A percentile compares a stretch with the other conserved stretches of the same genome.
phyloP scores from a whole-genome alignment of 2,329 filamentous ascomycete species.

The Teratosphaeria destructans region DNA sequence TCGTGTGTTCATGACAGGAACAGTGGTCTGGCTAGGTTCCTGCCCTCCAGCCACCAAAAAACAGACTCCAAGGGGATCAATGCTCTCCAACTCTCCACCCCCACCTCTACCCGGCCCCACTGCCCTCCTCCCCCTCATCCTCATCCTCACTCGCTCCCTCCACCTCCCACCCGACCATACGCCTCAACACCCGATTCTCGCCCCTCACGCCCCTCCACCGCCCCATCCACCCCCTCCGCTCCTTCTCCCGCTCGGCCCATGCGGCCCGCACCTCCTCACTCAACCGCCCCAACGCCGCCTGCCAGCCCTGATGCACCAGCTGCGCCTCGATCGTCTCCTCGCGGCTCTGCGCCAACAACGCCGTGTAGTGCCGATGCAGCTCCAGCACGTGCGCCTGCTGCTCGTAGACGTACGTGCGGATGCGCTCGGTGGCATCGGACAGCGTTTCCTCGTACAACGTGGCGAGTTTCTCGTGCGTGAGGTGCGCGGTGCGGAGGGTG shows the following conservation, averaged over 20 bases:
- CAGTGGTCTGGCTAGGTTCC: background rate
- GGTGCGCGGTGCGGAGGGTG: conserved; percentile 17
- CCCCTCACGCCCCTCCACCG: conserved; percentile 34
- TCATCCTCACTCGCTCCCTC: conserved; percentile 28
- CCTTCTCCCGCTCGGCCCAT: conserved; percentile 29
- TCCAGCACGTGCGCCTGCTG: conserved; percentile 34
- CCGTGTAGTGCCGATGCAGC: conserved; percentile 39
- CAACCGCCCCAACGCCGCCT: conserved; percentile 34
- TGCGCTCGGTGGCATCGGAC: conserved; percentile 19
- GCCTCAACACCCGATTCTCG: conserved; percentile 37
- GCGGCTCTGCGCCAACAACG: conserved; percentile 33
- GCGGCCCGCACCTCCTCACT: conserved; percentile 33
- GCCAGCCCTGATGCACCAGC: conserved; percentile 40
- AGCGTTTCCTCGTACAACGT: conserved; percentile 33
- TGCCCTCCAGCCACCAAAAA: background rate
- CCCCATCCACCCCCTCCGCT: conserved; percentile 25
- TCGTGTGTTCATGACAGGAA: background rate
- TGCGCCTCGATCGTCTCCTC: conserved; percentile 35
- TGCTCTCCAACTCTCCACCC: background rate
- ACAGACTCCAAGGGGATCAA: background rate
- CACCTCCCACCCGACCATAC: conserved; percentile 34
- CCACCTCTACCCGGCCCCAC: background rate
- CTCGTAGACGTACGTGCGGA: conserved; percentile 27
- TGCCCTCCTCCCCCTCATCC: conserved; percentile 24
- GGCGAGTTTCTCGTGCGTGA: conserved; percentile 18